These are phyloP conservation scores for Pyrenophora graminea DNA, from an alignment of 2,329 filamentous ascomycete species.

Conservation along the genomic window DNA sequence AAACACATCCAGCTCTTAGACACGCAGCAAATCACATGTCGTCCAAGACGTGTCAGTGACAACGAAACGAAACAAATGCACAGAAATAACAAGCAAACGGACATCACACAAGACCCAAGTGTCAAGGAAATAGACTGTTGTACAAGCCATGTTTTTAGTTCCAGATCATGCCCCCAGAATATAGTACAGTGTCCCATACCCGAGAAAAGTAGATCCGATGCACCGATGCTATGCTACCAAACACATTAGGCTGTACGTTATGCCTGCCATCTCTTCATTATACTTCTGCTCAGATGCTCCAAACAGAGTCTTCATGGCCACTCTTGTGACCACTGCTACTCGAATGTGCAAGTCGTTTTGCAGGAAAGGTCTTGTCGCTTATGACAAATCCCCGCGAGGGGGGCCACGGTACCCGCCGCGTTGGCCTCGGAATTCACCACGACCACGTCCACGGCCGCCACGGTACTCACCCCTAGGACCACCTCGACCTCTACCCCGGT, in stretches of 20 bases:
- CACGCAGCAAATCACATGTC: no score
- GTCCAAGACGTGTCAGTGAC: not conserved
- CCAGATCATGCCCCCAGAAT: slow-evolving; percentile 31
- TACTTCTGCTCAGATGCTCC: slow-evolving; percentile 31
- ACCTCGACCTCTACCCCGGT: slow-evolving; percentile 58
- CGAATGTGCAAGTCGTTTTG: slow-evolving; percentile 7
- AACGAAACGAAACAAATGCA: not conserved
- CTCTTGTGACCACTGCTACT: not conserved
- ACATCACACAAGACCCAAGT: not conserved
- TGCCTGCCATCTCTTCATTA: slow-evolving; percentile 31
- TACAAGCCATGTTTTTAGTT: slow-evolving; percentile 32
- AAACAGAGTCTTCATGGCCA: slow-evolving; percentile 14
- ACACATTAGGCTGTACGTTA: slow-evolving; percentile 39
- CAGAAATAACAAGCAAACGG: not conserved
- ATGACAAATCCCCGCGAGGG: slow-evolving; percentile 35
- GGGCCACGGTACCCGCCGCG: slow-evolving; percentile 46
- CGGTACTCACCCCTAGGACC: slow-evolving; percentile 45
- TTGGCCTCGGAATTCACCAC: slow-evolving; percentile 51
- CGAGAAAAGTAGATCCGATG: slow-evolving; percentile 33
- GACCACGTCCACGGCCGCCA: slow-evolving; percentile 48
- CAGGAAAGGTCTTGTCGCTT: slow-evolving; percentile 7
- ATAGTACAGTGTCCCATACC: slow-evolving; percentile 40
- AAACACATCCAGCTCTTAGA: no score
- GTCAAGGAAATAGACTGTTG: not conserved
- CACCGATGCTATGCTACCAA: slow-evolving; percentile 47